These are phyloP conservation scores for Arabis hirsuta DNA, from an alignment of 345 rosid genomes.

Conservation along the genomic window DNA sequence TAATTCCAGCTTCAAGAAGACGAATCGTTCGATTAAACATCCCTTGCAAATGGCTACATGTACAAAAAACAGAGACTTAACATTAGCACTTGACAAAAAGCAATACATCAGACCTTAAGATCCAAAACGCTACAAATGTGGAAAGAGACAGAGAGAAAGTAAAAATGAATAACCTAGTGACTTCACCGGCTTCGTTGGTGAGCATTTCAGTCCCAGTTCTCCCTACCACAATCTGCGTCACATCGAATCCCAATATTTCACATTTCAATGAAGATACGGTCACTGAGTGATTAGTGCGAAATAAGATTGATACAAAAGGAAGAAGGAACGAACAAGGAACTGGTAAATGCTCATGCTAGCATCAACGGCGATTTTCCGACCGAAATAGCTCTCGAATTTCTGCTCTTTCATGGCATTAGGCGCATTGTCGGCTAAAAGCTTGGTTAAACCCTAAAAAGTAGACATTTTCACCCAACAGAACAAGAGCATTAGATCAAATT, in stretches of 20 bases:
- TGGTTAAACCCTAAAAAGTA: conserved; percentile 80
- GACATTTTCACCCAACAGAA: conserved; percentile 1
- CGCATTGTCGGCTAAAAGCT: conserved; percentile 93
- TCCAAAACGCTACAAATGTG: not conserved
- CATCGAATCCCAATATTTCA: not conserved
- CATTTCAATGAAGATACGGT: not conserved
- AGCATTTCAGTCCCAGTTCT: conserved; percentile 91
- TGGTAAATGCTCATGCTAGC: conserved; percentile 99
- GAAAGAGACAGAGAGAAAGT: conserved; percentile 1
- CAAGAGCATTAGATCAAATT: conserved; percentile 26
- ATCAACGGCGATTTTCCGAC: conserved; percentile 91
- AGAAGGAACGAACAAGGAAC: conserved; percentile 63
- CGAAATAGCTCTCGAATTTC: conserved; percentile 89
- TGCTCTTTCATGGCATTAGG: conserved; percentile 91
- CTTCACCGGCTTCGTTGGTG: conserved; percentile 96
- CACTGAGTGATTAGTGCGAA: not conserved
- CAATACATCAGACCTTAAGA: not conserved
- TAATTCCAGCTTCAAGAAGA: conserved; percentile 94
- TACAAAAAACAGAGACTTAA: not conserved
- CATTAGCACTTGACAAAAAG: not conserved
- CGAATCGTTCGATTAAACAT: conserved; percentile 92
- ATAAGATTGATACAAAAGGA: not conserved
- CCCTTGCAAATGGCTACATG: conserved; percentile 84
- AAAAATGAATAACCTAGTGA: conserved; percentile 62
- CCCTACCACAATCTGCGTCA: conserved; percentile 86